phyloP scores from a whole-genome alignment of 2,329 filamentous ascomycete genomes.

The Pyricularia pennisetigena region DNA sequence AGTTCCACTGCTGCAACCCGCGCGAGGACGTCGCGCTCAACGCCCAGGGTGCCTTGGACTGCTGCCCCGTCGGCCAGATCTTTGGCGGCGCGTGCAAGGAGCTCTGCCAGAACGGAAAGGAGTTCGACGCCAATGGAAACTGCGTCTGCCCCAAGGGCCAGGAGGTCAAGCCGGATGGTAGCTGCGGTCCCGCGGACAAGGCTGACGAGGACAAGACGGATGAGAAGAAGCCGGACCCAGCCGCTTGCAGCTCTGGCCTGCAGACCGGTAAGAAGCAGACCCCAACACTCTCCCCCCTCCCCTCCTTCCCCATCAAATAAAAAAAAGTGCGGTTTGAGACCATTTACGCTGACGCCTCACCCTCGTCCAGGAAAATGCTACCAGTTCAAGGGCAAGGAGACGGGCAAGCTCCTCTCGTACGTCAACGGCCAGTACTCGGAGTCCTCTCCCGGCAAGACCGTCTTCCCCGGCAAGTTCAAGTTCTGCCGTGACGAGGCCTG shows the following conservation, averaged over 20 bases:
- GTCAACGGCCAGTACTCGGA: not conserved
- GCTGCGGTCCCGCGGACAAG: not conserved
- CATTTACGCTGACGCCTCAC: not conserved
- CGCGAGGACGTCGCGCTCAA: not conserved
- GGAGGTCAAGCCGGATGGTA: not conserved
- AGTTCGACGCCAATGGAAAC: not conserved
- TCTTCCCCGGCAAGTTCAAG: not conserved
- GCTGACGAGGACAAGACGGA: no score
- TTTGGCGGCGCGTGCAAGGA: not conserved
- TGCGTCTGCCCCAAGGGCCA: not conserved
- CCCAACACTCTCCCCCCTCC: no score
- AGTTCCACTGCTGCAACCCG: not conserved
- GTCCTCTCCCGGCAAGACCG: not conserved
- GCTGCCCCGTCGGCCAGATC: not conserved
- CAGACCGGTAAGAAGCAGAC: not conserved
- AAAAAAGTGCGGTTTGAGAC: no score
- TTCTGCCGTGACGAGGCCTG: not conserved
- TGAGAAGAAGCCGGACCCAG: no score
- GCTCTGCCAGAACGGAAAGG: not conserved
- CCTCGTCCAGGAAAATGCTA: not conserved
- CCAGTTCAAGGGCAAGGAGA: not conserved
- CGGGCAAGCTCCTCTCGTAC: not conserved
- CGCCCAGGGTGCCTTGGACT: not conserved
- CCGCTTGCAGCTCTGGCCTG: not conserved
- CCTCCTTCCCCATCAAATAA: no score